Conservation (phyloP, 2,329 filamentous ascomycete species). For the Pestalotiopsis sp. region DNA sequence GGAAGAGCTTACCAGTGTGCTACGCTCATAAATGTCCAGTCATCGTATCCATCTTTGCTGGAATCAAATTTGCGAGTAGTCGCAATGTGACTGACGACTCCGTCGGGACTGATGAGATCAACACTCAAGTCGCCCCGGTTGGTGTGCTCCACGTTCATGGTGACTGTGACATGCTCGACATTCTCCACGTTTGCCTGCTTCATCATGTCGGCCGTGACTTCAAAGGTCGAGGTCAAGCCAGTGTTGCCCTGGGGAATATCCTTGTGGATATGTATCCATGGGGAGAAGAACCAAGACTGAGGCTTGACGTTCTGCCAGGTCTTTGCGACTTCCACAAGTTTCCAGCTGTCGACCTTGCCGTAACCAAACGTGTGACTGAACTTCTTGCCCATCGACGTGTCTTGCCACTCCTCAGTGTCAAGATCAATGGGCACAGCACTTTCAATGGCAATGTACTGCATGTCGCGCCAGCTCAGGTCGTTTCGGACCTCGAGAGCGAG, state of each 20-base stretch:
- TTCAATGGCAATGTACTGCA: slow-evolving; percentile 87
- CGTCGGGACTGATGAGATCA: slow-evolving; percentile 82
- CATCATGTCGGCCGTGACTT: slow-evolving; percentile 81
- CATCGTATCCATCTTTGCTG: slow-evolving; percentile 71
- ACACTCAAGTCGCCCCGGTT: slow-evolving; percentile 91
- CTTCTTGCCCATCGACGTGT: slow-evolving; percentile 77
- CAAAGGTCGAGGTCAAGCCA: slow-evolving; percentile 78
- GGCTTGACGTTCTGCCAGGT: slow-evolving; percentile 88
- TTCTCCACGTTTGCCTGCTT: slow-evolving; percentile 81
- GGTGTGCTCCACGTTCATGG: slow-evolving; percentile 92
- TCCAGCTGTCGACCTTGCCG: slow-evolving; percentile 89
- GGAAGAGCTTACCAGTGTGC: slow-evolving; percentile 76
- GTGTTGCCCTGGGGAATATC: slow-evolving; percentile 81
- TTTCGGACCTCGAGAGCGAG: slow-evolving; percentile 83
- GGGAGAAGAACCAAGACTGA: slow-evolving; percentile 91
- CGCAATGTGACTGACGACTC: slow-evolving; percentile 82
- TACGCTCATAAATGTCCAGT: slow-evolving; percentile 99
- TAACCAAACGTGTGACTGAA: slow-evolving; percentile 97
- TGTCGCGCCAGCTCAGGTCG: slow-evolving; percentile 88
- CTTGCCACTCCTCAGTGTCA: slow-evolving; percentile 76
- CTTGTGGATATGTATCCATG: slow-evolving; percentile 90
- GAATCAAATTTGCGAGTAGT: slow-evolving; percentile 73
- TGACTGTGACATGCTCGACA: slow-evolving; percentile 93
- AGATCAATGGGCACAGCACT: slow-evolving; percentile 81
- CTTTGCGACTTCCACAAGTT: slow-evolving; percentile 83